These are phyloP conservation scores for Lachancea sp. DNA, from an alignment of 805 yeast genomes.

Conservation along the genomic window DNA sequence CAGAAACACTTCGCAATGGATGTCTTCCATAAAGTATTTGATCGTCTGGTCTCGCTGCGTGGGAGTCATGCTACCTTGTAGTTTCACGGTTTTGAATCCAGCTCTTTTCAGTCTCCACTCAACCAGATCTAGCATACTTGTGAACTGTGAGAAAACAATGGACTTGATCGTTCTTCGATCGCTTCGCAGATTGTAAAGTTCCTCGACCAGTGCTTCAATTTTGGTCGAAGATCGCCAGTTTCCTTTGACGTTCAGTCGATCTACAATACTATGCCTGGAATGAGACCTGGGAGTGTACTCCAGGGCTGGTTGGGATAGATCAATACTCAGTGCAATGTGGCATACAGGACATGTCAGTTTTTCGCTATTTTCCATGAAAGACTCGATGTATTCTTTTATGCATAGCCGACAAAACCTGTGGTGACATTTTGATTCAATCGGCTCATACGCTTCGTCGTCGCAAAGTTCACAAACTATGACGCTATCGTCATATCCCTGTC, in stretches of 20 bases:
- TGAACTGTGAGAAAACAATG: constrained; percentile 95
- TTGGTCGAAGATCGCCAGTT: constrained; percentile 94
- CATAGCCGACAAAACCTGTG: constrained; percentile 93
- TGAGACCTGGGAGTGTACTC: constrained; percentile 53
- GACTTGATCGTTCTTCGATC: constrained; percentile 87
- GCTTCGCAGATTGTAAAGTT: constrained; percentile 76
- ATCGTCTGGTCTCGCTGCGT: constrained; percentile 89
- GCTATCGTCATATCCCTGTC: constrained; percentile 34
- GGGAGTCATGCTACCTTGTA: constrained; percentile 97
- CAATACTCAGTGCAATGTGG: constrained; percentile 87
- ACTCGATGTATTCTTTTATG: constrained; percentile 80
- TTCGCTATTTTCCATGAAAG: constrained; percentile 53
- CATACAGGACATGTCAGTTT: constrained; percentile 90
- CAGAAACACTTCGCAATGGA: constrained; percentile 85
- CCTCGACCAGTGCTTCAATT: constrained; percentile 93
- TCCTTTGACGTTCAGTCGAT: constrained; percentile 79
- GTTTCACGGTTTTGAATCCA: constrained; percentile 88
- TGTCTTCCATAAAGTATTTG: constrained; percentile 84
- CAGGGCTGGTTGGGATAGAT: constrained; percentile 77
- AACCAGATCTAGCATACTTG: constrained; percentile 90
- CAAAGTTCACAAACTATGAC: constrained; percentile 82
- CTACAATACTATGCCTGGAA: constrained; percentile 63
- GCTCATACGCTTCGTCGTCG: constrained; percentile 98
- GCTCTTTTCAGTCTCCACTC: constrained; percentile 95
- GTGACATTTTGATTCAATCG: constrained; percentile 89